Evolutionary conservation across 179 eudicot species (phyloP).

Genomic region (Sideroxylon spinosum): DNA sequence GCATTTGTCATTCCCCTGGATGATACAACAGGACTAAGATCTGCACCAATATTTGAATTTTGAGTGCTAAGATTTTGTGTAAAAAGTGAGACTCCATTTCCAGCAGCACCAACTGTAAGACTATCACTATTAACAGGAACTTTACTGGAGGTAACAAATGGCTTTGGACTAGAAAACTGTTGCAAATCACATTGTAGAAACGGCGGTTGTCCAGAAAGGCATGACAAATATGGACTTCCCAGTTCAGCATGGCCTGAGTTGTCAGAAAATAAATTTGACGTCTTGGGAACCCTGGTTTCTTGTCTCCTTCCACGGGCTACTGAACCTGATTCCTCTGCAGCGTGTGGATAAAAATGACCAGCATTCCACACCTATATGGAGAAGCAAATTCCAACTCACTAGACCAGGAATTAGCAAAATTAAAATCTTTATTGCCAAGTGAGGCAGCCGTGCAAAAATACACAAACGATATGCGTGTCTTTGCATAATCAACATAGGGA

Average conservation of each 20-base stretch:
- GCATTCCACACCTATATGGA: conserved; percentile 22
- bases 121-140: conserved; percentile 20
- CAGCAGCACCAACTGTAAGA: conserved; percentile 20
- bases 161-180: conserved; percentile 28
- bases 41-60: conserved; percentile 22
- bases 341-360: conserved; percentile 25
- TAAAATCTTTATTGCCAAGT: background rate
- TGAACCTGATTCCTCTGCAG: conserved; percentile 30
- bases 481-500: background rate
- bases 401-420: background rate
- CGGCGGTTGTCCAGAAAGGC: conserved; percentile 38
- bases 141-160: conserved; percentile 22
- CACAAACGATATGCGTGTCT: background rate
- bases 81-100: conserved; percentile 24
- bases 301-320: conserved; percentile 24
- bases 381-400: background rate
- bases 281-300: conserved; percentile 24
- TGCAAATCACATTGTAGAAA: conserved; percentile 31
- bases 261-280: conserved; percentile 32
- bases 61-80: conserved; percentile 29
- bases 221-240: conserved; percentile 40
- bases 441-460: background rate
- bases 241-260: conserved; percentile 32
- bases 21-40: conserved; percentile 27
- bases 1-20: conserved; percentile 19